A percentile compares a stretch with the other conserved stretches of the same genome.
phyloP scores from a whole-genome alignment of 768 basidiomycete genomes.

The Termitomyces eurrhizus region DNA sequence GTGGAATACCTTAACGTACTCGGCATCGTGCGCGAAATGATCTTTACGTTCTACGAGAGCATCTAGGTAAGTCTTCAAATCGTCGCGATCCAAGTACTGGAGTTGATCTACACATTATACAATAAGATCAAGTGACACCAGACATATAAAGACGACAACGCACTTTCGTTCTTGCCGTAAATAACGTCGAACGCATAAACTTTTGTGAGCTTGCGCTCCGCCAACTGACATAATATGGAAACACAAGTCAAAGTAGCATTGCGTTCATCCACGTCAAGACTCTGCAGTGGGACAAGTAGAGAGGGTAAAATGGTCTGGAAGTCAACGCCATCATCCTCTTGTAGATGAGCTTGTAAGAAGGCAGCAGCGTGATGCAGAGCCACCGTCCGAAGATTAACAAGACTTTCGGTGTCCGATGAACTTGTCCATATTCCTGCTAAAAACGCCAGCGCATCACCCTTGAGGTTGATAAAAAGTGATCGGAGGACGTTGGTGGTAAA shows the following conservation, averaged over 20 bases:
- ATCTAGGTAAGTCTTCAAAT: conserved; percentile 55
- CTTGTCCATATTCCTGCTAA: conserved; percentile 67
- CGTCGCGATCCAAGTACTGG: conserved; percentile 67
- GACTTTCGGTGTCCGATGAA: conserved; percentile 19
- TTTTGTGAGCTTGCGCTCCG: conserved; percentile 39
- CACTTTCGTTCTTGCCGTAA: conserved; percentile 61
- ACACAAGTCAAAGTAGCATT: conserved; percentile 56
- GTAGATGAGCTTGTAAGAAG: conserved; percentile 71
- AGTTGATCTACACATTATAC: conserved; percentile 33
- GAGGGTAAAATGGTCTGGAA: conserved; percentile 79
- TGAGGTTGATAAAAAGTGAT: conserved; percentile 62
- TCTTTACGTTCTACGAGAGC: conserved; percentile 46
- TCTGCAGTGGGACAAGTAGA: conserved; percentile 58
- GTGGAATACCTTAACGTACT: conserved; percentile 58
- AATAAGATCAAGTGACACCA: conserved; percentile 4
- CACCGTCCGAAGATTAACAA: conserved; percentile 37
- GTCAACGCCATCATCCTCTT: conserved; percentile 53
- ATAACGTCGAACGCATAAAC: conserved; percentile 74
- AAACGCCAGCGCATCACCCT: conserved; percentile 73
- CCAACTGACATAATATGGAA: conserved; percentile 36
- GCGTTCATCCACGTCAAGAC: conserved; percentile 37
- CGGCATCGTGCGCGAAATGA: conserved; percentile 56
- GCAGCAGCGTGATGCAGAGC: conserved; percentile 76
- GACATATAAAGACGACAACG: conserved; percentile 19
- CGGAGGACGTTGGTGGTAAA: conserved; percentile 58